Evolutionary conservation across 163 green algal genomes (phyloP).

Genomic region (Volvox carteri): DNA sequence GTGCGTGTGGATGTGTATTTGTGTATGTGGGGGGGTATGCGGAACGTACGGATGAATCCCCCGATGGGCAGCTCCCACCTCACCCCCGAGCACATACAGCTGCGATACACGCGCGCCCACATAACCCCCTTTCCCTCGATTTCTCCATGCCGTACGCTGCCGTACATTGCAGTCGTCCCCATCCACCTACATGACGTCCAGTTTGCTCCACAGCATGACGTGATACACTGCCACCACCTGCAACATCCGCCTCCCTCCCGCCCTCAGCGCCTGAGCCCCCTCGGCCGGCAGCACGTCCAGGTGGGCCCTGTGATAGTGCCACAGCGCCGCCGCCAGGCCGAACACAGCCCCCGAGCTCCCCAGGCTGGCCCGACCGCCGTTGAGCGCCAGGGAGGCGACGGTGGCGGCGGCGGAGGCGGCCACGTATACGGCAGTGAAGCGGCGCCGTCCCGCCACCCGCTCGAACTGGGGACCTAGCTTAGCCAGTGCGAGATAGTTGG

Average conservation of each 20-base stretch:
- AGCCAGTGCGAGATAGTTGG: slow-evolving; percentile 41
- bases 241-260: neutral
- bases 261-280: neutral
- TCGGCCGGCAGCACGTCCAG: slow-evolving; percentile 9
- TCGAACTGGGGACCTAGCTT: slow-evolving; percentile 36
- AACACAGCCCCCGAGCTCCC: slow-evolving; percentile 25
- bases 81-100: neutral
- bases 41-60: neutral
- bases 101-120: neutral
- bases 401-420: slow-evolving; percentile 39
- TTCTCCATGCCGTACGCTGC: neutral
- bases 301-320: slow-evolving; percentile 29
- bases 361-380: slow-evolving; percentile 38
- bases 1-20: neutral
- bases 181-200: slow-evolving; percentile 33
- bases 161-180: neutral
- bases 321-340: slow-evolving; percentile 22
- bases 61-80: neutral
- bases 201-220: slow-evolving; percentile 13
- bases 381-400: slow-evolving; percentile 20
- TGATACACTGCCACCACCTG: neutral
- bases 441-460: slow-evolving; percentile 8
- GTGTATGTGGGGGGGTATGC: neutral
- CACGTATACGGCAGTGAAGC: slow-evolving; percentile 21
- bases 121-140: neutral